Evolutionary conservation across 1,284 basidiomycete genomes (phyloP).

Genomic region (Boletus semigastroideus): DNA sequence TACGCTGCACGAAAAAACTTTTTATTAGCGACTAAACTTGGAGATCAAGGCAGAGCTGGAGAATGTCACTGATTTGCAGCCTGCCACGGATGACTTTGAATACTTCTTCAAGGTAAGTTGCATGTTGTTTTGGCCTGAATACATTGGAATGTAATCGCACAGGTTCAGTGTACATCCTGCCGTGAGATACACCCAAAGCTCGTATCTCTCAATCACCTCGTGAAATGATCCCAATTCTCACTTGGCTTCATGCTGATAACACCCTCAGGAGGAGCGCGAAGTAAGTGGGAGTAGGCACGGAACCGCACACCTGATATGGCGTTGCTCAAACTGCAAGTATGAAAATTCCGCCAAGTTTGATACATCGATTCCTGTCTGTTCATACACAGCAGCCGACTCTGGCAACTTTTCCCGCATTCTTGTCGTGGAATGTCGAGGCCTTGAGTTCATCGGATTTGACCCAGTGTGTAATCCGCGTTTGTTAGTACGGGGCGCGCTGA

Average conservation of each 20-base stretch:
- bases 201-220: constrained; percentile 66
- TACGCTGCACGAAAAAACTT: not conserved
- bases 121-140: not conserved
- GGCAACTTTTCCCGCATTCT: constrained; percentile 62
- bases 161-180: constrained; percentile 82
- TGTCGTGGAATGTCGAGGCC: constrained; percentile 71
- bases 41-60: constrained; percentile 79
- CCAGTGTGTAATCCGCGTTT: constrained; percentile 44
- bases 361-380: constrained; percentile 41
- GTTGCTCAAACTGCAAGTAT: constrained; percentile 71
- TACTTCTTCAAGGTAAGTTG: constrained; percentile 69
- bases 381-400: constrained; percentile 58
- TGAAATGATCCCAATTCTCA: constrained; percentile 32
- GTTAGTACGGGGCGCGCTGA: constrained; percentile 2
- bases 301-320: constrained; percentile 78
- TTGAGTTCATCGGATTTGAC: constrained; percentile 74
- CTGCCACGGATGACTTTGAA: constrained; percentile 65
- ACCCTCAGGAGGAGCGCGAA: constrained; percentile 57
- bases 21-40: constrained; percentile 51
- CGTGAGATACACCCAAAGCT: constrained; percentile 70
- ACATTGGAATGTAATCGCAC: constrained; percentile 4
- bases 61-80: constrained; percentile 67
- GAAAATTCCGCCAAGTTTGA: constrained; percentile 82
- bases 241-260: constrained; percentile 3
- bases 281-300: constrained; percentile 61